Percentiles rank a stretch among this genome's conserved stretches.
phyloP scores from a whole-genome alignment of 73 alveolate species.

The Blepharisma japonicum region DNA sequence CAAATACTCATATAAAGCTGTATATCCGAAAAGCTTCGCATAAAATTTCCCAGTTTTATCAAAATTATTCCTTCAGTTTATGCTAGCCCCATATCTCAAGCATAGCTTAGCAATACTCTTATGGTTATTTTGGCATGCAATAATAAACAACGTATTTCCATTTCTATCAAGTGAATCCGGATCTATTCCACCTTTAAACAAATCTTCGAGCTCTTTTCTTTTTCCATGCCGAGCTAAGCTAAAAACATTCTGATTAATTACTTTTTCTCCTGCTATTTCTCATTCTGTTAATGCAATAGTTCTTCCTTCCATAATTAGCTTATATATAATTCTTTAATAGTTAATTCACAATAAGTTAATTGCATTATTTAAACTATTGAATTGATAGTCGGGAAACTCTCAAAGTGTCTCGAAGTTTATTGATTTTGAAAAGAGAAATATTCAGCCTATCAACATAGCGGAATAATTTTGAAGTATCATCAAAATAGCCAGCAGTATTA shows the following conservation, averaged over 20 bases:
- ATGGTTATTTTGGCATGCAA: conserved; percentile 29
- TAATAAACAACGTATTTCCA: conserved; percentile 21
- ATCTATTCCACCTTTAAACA: conserved; percentile 25
- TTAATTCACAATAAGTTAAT: no score
- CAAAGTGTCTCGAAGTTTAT: no score
- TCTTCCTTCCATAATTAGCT: background rate
- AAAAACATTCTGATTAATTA: background rate
- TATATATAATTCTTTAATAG: no score
- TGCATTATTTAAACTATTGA: no score
- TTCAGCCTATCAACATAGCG: no score
- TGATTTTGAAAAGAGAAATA: no score
- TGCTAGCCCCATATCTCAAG: background rate
- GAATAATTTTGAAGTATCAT: no score
- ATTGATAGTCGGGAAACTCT: no score
- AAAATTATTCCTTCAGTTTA: conserved; percentile 7
- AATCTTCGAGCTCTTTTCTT: background rate
- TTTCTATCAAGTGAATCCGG: conserved; percentile 15
- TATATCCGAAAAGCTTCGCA: background rate
- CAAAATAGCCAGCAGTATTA: no score
- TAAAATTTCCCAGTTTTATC: background rate
- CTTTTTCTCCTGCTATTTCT: conserved; percentile 17
- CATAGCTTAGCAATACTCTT: conserved; percentile 12
- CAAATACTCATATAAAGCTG: background rate
- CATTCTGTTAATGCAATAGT: conserved; percentile 21
- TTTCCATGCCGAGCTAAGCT: conserved; percentile 12